Evolutionary conservation across 2,329 filamentous ascomycete genomes (phyloP).

Genomic region (Nemania sp.): DNA sequence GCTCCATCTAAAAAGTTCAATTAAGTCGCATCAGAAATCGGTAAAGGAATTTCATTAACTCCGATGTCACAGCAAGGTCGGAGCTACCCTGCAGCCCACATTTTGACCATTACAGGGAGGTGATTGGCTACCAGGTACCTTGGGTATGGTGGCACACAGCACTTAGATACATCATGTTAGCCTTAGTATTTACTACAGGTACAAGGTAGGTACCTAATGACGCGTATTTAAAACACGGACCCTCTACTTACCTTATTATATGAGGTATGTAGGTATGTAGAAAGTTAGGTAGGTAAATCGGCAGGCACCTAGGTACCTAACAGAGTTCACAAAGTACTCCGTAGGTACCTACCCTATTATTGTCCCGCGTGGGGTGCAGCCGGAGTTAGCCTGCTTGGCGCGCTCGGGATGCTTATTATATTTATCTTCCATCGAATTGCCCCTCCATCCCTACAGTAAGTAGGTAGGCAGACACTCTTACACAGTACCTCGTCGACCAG

Average conservation of each 20-base stretch:
- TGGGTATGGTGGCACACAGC: not conserved
- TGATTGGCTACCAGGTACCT: not conserved
- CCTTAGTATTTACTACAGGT: not conserved
- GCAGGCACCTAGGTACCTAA: not conserved
- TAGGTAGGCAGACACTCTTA: not conserved
- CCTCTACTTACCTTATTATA: too few species aligned
- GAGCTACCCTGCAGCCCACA: not conserved
- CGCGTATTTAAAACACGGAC: too few species aligned
- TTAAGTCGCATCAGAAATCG: slow-evolving; percentile 37
- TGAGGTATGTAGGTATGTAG: too few species aligned
- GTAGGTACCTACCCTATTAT: not conserved
- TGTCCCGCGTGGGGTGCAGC: not conserved
- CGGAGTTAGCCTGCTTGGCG: not conserved
- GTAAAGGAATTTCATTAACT: slow-evolving; percentile 47
- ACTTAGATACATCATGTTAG: not conserved
- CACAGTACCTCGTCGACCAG: not conserved
- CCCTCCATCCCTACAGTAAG: not conserved
- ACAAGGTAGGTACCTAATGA: not conserved
- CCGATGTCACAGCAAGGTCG: slow-evolving; percentile 32
- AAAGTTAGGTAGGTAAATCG: not conserved
- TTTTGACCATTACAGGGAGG: not conserved
- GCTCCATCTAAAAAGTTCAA: slow-evolving; percentile 45
- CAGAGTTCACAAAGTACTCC: too few species aligned
- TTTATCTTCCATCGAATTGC: not conserved
- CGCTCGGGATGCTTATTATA: not conserved